Base-by-base conservation (phyloP, 2,329 filamentous ascomycete genomes). In the Fusarium sp. region DNA sequence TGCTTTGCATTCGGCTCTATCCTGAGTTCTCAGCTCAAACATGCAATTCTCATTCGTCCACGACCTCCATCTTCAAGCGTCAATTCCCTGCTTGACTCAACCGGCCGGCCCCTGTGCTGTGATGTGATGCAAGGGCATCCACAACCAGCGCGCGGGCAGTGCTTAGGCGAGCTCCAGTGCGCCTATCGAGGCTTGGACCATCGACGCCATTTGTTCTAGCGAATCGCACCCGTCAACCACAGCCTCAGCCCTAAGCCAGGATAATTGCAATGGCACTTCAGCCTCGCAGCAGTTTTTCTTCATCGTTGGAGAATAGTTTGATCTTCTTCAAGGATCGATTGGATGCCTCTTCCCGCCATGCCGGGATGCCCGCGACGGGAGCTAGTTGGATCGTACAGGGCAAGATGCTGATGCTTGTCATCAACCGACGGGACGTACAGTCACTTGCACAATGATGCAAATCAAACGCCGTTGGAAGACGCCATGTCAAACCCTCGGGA, bases 271-370 rank as follows among this genome's bases (percentile, higher is more conserved):
- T 28, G 57, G 43, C n/a, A 31, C 24, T 61, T 71, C 68, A 74
- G 72, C 72, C 72, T 74, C 72, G 59, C 71, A 74, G 62, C 46
- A 26, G 42, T 24, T 24, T 56, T 49, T 20, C 20, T 26, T 38
- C 10, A 31, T 26, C 13, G 39, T 50, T 13, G 26, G 34, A 18
- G 10, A 22, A 45, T 1, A 43, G 34, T 51, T 53, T 59, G 54
- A 66, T 71, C 57, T 56, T 63, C 60, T 26, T 66, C 34, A 39
- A 54, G 49, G 57, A 67, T 61, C 66, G 52, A 74, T 69, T 71
- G 72, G 72, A 74, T 74, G 72, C 72, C 72, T 74, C 72, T 74
- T 65, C 42, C 52, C 68, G 67, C 61, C 55, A 36, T 31, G 10
- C 28, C 28, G 28, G 28, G 28, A 31, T 31, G 52, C 64, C 69